phyloP scores from a whole-genome alignment of 768 basidiomycete genomes.

The Rubroboletus pulcherrimus region DNA sequence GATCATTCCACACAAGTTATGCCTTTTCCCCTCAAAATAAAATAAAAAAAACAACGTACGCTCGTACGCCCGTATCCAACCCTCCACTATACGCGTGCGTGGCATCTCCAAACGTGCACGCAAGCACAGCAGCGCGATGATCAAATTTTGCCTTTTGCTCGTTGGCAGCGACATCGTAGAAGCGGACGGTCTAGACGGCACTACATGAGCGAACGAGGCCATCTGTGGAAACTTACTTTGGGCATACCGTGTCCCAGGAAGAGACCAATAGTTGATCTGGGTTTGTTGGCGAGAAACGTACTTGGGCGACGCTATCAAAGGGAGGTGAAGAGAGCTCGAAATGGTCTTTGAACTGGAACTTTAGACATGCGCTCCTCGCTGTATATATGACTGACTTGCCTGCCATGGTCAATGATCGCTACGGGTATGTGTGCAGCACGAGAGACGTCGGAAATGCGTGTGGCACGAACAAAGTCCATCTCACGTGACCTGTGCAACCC shows the following conservation, averaged over 20 bases:
- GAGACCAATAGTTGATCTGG: conserved; percentile 78
- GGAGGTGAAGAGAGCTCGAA: conserved; percentile 62
- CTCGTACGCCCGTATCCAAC: conserved; percentile 75
- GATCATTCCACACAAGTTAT: not conserved
- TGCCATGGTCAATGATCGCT: conserved; percentile 10
- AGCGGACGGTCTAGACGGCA: conserved; percentile 51
- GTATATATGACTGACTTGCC: not conserved
- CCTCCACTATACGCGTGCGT: conserved; percentile 80
- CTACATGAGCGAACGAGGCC: conserved; percentile 30
- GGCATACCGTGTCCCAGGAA: conserved; percentile 79
- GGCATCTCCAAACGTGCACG: conserved; percentile 67
- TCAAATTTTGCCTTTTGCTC: conserved; percentile 79
- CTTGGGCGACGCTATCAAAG: conserved; percentile 78
- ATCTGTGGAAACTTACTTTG: conserved; percentile 1
- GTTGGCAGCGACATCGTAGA: conserved; percentile 52
- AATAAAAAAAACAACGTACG: conserved; percentile 40
- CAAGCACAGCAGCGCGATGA: conserved; percentile 85
- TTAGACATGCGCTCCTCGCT: not conserved
- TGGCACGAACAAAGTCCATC: not conserved
- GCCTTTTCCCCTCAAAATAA: too few relatives aligned
- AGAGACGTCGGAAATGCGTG: not conserved
- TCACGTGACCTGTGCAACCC: conserved; percentile 8
- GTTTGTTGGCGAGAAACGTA: conserved; percentile 77
- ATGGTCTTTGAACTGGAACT: conserved; percentile 24
- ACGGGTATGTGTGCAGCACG: not conserved